Conservation (phyloP, 169 alveolate genomes). For the Perkinsus olseni region DNA sequence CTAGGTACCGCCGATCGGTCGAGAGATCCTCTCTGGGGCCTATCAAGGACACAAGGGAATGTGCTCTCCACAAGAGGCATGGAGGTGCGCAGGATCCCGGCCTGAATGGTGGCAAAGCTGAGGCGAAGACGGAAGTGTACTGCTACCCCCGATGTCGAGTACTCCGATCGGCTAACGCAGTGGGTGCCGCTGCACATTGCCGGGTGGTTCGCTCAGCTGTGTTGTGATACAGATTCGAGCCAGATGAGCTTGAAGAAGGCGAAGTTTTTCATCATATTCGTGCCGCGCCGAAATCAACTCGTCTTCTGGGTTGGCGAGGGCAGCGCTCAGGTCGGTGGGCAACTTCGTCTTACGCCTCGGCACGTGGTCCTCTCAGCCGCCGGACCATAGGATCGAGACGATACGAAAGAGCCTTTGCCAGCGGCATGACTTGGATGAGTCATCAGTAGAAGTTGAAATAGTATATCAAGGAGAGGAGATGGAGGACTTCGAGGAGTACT, state of each 20-base stretch:
- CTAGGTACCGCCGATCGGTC: too few species aligned
- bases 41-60: background rate
- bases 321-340: background rate
- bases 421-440: background rate
- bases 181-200: background rate
- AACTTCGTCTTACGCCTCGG: background rate
- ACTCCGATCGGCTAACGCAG: background rate
- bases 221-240: background rate
- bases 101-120: background rate
- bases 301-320: background rate
- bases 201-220: background rate
- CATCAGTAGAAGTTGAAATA: background rate
- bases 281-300: background rate
- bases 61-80: background rate
- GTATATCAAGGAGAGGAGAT: background rate
- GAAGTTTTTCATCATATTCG: background rate
- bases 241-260: background rate
- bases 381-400: background rate
- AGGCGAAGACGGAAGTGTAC: background rate
- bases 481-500: background rate
- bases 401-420: background rate
- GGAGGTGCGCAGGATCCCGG: background rate
- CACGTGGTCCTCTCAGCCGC: background rate
- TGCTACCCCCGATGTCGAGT: background rate
- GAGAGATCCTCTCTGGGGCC: too few species aligned